These are phyloP conservation scores for Solanum ossicruentum DNA, from an alignment of 257 asterid genomes.

Conservation along the genomic window DNA sequence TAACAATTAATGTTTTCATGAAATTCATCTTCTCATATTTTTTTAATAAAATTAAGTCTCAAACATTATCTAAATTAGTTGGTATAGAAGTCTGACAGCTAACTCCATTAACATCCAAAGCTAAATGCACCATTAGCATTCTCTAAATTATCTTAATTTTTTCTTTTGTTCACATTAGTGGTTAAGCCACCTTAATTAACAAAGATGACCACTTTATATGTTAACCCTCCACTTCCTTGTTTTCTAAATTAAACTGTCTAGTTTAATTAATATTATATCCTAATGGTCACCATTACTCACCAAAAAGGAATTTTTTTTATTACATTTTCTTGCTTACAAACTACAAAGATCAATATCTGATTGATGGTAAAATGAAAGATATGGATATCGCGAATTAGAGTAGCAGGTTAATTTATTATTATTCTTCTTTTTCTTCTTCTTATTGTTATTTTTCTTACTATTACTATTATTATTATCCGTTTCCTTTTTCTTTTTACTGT, in stretches of 20 bases:
- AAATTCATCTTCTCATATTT: too few species aligned
- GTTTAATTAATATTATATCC: not conserved
- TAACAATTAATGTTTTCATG: too few species aligned
- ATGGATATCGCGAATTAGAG: too few species aligned
- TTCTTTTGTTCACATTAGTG: conserved; percentile 10
- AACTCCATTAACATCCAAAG: not conserved
- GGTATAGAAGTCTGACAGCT: not conserved
- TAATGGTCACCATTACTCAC: not conserved
- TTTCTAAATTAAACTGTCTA: not conserved
- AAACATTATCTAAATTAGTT: not conserved
- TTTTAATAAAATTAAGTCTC: not conserved
- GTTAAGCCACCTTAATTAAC: conserved; percentile 9
- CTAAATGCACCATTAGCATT: not conserved
- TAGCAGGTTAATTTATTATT: too few species aligned
- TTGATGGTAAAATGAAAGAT: too few species aligned
- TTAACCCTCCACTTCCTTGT: not conserved
- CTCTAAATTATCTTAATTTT: not conserved
- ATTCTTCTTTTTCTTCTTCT: too few species aligned
- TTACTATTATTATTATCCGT: too few species aligned
- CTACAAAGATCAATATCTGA: too few species aligned
- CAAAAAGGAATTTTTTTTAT: not conserved
- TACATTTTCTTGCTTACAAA: not conserved
- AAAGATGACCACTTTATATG: conserved; percentile 12
- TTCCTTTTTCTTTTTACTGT: too few species aligned
- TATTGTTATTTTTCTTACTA: too few species aligned